These are phyloP conservation scores for Inonotus obliquus DNA, from an alignment of 1,284 basidiomycete species.

Conservation along the genomic window DNA sequence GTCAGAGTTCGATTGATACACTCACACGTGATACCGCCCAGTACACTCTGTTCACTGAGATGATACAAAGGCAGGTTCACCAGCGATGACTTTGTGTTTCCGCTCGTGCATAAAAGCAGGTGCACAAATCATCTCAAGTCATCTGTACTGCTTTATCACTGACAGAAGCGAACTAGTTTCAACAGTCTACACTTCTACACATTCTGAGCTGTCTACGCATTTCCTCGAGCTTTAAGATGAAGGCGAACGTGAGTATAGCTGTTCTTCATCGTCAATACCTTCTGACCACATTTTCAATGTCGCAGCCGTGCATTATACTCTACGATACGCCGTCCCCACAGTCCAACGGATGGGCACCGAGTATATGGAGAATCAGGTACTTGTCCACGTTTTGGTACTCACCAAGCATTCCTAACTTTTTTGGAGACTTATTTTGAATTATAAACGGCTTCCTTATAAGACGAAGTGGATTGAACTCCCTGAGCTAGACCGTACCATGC, in stretches of 20 bases:
- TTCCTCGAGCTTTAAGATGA: constrained; percentile 14
- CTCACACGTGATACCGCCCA: background rate
- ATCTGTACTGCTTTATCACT: constrained; percentile 5
- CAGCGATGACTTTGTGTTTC: constrained; percentile 1
- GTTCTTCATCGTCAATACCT: background rate
- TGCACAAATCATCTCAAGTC: constrained; percentile 16
- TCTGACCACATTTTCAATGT: constrained; percentile 15
- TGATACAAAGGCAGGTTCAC: constrained; percentile 7
- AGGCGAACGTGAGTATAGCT: constrained; percentile 8
- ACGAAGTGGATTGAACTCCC: constrained; percentile 67
- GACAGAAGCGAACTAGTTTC: constrained; percentile 1
- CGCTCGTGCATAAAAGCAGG: constrained; percentile 11
- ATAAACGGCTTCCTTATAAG: constrained; percentile 60
- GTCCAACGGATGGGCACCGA: constrained; percentile 65
- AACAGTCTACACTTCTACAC: background rate
- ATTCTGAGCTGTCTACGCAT: constrained; percentile 1
- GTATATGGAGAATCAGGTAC: constrained; percentile 56
- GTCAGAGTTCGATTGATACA: background rate
- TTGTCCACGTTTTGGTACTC: constrained; percentile 3
- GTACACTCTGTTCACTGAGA: background rate
- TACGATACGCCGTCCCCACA: constrained; percentile 57
- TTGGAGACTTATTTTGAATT: constrained; percentile 63
- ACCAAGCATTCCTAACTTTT: background rate
- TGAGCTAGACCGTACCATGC: constrained; percentile 57
- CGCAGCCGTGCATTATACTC: constrained; percentile 51